These are phyloP conservation scores for Fusarium stilboides DNA, from an alignment of 2,329 filamentous ascomycete species.

Conservation along the genomic window DNA sequence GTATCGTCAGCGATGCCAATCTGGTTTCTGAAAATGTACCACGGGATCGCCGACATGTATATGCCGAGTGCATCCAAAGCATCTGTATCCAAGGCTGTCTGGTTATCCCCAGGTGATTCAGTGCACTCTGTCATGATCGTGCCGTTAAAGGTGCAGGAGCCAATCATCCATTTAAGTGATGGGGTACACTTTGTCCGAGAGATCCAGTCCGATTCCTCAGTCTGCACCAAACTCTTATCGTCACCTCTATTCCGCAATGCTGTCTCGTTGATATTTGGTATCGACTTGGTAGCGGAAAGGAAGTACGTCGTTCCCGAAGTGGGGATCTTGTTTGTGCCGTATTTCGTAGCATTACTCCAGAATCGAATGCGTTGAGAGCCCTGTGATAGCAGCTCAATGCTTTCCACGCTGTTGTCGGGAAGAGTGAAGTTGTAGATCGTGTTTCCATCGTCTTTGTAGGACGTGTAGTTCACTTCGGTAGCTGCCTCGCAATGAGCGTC, in stretches of 20 bases:
- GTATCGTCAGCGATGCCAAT: constrained; percentile 39
- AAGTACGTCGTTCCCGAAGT: constrained; percentile 32
- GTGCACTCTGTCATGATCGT: constrained; percentile 38
- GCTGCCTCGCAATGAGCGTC: constrained; percentile 39
- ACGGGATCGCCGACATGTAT: constrained; percentile 46
- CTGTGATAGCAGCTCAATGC: constrained; percentile 22
- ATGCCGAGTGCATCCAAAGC: constrained; percentile 27
- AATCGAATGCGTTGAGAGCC: constrained; percentile 29
- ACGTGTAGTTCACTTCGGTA: constrained; percentile 36
- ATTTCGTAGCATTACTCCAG: constrained; percentile 26
- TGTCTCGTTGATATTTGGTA: constrained; percentile 39
- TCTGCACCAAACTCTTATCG: constrained; percentile 36
- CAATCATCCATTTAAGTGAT: constrained; percentile 30
- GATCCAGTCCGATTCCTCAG: constrained; percentile 37
- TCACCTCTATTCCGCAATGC: constrained; percentile 22
- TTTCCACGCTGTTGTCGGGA: constrained; percentile 28
- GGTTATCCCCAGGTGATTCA: constrained; percentile 3
- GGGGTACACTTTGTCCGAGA: constrained; percentile 40
- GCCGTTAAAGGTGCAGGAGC: constrained; percentile 41
- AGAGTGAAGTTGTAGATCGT: constrained; percentile 43
- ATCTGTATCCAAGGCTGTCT: constrained; percentile 31
- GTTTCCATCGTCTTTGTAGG: constrained; percentile 15
- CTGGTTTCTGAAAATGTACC: constrained; percentile 38
- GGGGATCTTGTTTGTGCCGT: constrained; percentile 24
- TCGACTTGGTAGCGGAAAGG: constrained; percentile 32